Evolutionary conservation across 345 rosid species (phyloP).

Genomic region (Dipteronia dyeriana): DNA sequence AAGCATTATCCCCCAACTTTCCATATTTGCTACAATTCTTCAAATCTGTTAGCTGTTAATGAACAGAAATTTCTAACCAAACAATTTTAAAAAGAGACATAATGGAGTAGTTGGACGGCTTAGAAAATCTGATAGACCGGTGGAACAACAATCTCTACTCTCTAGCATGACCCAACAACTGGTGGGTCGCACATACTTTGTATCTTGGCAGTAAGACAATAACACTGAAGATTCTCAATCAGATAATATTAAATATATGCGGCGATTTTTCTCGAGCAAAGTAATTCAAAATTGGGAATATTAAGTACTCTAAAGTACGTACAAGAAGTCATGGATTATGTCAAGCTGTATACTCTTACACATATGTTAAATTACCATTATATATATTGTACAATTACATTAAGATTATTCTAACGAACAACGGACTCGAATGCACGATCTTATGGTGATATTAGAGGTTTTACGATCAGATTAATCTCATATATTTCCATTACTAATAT

Average conservation of each 20-base stretch:
- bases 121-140: neutral
- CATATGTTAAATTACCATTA: no score
- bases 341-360: neutral
- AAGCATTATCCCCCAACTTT: neutral
- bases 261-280: neutral
- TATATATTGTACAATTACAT: no score
- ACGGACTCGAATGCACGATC: no score
- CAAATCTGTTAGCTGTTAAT: no score
- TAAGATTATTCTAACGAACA: no score
- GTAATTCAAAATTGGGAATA: neutral
- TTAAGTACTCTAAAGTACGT: neutral
- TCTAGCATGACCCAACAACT: no score
- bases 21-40: neutral
- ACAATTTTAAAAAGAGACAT: neutral
- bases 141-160: neutral
- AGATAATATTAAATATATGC: neutral
- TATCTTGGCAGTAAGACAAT: neutral
- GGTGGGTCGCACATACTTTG: neutral
- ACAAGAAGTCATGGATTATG: neutral
- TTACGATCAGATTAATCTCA: no score
- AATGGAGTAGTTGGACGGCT: neutral
- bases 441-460: no score
- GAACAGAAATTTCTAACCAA: neutral
- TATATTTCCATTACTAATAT: no score
- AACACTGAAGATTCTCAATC: slow-evolving; percentile 4